Evolutionary conservation across 352 stramenopile species (phyloP), one percentile per base, ranked within the genome.

Genomic region (Thalassiosira sp.): DNA sequence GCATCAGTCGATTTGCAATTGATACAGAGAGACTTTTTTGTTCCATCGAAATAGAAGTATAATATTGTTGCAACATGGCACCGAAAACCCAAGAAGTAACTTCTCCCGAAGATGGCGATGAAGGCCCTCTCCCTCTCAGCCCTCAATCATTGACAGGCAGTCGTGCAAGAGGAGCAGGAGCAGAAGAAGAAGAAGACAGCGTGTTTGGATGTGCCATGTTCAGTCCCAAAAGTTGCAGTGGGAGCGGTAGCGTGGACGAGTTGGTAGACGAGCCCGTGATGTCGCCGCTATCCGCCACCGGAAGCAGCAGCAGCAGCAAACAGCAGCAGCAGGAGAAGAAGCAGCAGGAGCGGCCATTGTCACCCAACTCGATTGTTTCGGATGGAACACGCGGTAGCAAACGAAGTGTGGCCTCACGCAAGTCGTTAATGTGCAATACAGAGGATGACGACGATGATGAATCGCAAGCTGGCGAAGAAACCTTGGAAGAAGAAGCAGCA

Each of bases 121-220:
- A 45, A 45, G 35, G 10, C 3, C 35, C 35, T 5, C 42, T 51
- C 3, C 35, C 35, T 5, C 42, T 51, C 42, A 51, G 42, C 42
- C 42, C 42, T 25, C n/a, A n/a, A n/a, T n/a, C n/a, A n/a, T n/a
- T n/a, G n/a, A n/a, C n/a, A n/a, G n/a, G n/a, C n/a, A 51, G 10
- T 25, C 49, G 7, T 25, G 1, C 11, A 16, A 5, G 25, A 66
- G 42, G 10, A 35, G 27, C 22, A 43, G 6, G 10, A 46, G n/a
- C 28, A 18, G 20, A 48, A 22, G 45, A 49, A 24, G 59, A 46
- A 49, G 27, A 61, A 7, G 25, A 59, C 3, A 27, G 24, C 46
- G 8, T 49, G n/a, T 27, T 28, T 22, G 8, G 46, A 45, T 69
- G 54, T 33, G 18, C 60, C 60, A 59, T 69, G 60, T 31, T 69